Evolutionary conservation across 1,284 basidiomycete genomes (phyloP), one percentile per base, ranked within the genome.

Genomic region (Irpex lacteus): DNA sequence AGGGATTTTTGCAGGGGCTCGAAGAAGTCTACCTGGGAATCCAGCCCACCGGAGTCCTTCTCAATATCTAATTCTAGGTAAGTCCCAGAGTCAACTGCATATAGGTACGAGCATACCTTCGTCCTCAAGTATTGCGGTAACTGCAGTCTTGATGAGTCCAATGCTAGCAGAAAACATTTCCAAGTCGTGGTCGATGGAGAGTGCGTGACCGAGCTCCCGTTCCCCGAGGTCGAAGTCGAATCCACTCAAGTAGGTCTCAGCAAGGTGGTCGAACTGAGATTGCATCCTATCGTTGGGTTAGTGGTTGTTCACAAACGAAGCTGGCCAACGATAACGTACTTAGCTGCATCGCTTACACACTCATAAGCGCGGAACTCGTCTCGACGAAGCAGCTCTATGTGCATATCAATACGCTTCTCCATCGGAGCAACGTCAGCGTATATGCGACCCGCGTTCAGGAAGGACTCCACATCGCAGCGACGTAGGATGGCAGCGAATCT

Each of bases 351-450:
- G 68, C 84, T 89, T 13, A 92, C 94, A 76, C 96, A 98, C 69
- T 98, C 95, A 76, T 89, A 85, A 76, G 97, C 96, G 53, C 91
- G 85, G 79, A 99, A 95, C 75, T 95, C 95, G 69, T 98, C 95
- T 53, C 88, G 82, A 56, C 92, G 84, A 11, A 98, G 80, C 37
- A 91, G 82, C 60, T 92, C 91, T 64, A 98, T 87, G 75, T 97
- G 97, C 76, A 91, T 89, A 72, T 99, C 96, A 61, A 99, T 85
- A 50, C 92, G 86, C 74, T 91, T 92, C 80, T 99, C 97, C 74
- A 98, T 87, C 0, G 91, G 91, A 0, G 87, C 85, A 47, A 98
- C 85, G 67, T 99, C 97, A 6, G 86, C 84, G 69, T 89, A 94
- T 34, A 98, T 83, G 36, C 92, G 85, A 1, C 96, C 97, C 60